phyloP scores from a whole-genome alignment of 2,329 filamentous ascomycete genomes.

The Nemania diffusa region DNA sequence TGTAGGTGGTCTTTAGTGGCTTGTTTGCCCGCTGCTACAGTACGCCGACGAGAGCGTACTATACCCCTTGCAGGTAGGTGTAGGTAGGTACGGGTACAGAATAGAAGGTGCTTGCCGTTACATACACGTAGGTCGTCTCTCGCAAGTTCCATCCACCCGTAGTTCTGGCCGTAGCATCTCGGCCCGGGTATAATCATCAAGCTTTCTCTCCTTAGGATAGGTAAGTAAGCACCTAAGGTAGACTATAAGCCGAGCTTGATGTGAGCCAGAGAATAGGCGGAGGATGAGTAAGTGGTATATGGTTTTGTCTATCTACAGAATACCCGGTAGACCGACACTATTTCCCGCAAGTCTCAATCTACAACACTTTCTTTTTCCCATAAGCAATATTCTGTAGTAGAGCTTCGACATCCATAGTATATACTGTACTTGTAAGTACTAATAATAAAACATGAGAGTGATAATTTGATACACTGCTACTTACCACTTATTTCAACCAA shows the following conservation, averaged over 20 bases:
- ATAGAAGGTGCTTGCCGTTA: too few relatives aligned
- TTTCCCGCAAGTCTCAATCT: background rate
- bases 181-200: constrained; percentile 25
- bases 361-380: background rate
- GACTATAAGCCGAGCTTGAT: background rate
- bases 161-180: constrained; percentile 13
- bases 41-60: too few relatives aligned
- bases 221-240: too few relatives aligned
- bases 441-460: background rate
- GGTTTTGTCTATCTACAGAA: background rate
- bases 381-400: background rate
- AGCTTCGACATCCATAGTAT: background rate
- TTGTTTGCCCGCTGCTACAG: constrained; percentile 15
- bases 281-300: background rate
- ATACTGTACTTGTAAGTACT: background rate
- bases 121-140: background rate
- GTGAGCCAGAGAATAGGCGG: background rate
- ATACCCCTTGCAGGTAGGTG: background rate
- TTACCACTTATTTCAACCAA: constrained; percentile 15
- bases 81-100: too few relatives aligned
- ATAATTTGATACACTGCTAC: constrained; percentile 24
- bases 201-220: background rate
- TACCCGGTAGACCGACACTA: constrained; percentile 22
- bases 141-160: constrained; percentile 30
- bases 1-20: constrained; percentile 34